These are phyloP conservation scores for Candida vaughaniae DNA, from an alignment of 805 yeast genomes.

Conservation along the genomic window DNA sequence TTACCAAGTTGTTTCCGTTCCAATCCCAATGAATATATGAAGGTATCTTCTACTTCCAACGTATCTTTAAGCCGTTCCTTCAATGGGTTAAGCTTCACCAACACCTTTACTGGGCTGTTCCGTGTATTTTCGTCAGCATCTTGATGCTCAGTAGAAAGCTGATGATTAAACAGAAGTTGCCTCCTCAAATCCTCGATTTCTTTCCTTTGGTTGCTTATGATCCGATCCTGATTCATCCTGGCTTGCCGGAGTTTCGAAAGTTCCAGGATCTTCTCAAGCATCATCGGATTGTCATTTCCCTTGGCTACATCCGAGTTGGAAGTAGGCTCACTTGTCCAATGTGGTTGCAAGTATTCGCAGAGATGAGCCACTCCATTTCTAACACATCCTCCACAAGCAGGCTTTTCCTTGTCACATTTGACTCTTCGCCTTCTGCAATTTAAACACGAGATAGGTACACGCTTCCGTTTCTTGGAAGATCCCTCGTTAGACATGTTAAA, in stretches of 20 bases:
- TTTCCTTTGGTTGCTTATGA: conserved; percentile 24
- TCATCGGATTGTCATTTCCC: not conserved
- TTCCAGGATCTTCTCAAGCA: conserved; percentile 3
- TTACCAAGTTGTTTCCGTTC: not conserved
- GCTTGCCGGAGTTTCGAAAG: conserved; percentile 18
- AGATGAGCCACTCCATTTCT: conserved; percentile 39
- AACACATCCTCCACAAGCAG: conserved; percentile 42
- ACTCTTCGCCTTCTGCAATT: conserved; percentile 43
- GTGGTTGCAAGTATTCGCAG: conserved; percentile 41
- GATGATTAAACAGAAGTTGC: conserved; percentile 22
- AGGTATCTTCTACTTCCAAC: conserved; percentile 3
- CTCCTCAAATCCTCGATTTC: conserved; percentile 33
- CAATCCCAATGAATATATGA: not conserved
- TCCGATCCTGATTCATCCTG: conserved; percentile 18
- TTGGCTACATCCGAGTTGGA: not conserved
- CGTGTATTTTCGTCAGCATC: conserved; percentile 1
- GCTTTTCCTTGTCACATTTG: conserved; percentile 41
- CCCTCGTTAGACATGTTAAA: not conserved
- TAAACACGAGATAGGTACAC: conserved; percentile 42
- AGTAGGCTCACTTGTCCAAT: conserved; percentile 24
- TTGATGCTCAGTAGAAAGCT: conserved; percentile 11
- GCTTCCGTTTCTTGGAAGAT: conserved; percentile 23
- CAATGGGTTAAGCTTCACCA: conserved; percentile 9
- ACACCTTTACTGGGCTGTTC: conserved; percentile 5
- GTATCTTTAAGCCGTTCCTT: conserved; percentile 3